These are phyloP conservation scores for Thinopyrum obtusiflorum DNA, from an alignment of 202 grass and related monocot genomes.

Conservation along the genomic window DNA sequence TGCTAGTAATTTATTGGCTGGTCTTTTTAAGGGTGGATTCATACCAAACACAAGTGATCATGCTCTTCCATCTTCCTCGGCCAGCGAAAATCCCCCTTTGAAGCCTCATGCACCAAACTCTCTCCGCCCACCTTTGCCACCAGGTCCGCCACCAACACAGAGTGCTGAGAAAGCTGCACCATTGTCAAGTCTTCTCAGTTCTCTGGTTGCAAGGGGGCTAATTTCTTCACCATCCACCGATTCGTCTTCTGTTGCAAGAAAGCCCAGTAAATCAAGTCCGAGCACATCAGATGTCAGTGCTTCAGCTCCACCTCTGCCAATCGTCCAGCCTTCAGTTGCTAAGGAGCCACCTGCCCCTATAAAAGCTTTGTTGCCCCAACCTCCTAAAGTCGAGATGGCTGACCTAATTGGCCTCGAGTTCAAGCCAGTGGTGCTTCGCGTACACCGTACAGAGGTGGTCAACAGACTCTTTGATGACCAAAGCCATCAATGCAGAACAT, in stretches of 20 bases:
- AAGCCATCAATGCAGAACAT: conserved; percentile 64
- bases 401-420: conserved; percentile 77
- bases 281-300: conserved; percentile 11
- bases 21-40: conserved; percentile 61
- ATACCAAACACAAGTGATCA: conserved; percentile 38
- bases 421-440: conserved; percentile 68
- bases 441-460: conserved; percentile 64
- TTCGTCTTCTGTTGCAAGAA: conserved; percentile 23
- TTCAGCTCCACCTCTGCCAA: conserved; percentile 19
- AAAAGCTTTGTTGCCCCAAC: conserved; percentile 21
- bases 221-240: conserved; percentile 68
- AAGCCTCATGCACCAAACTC: conserved; percentile 21
- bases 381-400: conserved; percentile 20
- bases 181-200: conserved; percentile 80
- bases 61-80: conserved; percentile 17
- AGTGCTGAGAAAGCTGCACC: conserved; percentile 45
- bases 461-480: conserved; percentile 67
- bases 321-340: conserved; percentile 24
- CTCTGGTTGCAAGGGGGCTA: conserved; percentile 89
- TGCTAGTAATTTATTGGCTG: conserved; percentile 64
- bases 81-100: conserved; percentile 20
- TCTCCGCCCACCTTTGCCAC: conserved; percentile 65
- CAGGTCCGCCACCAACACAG: conserved; percentile 50
- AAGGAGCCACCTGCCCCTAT: conserved; percentile 20
- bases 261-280: conserved; percentile 31